Evolutionary conservation across 2,329 filamentous ascomycete genomes (phyloP).

Genomic region (Hyphodiscus sp.): DNA sequence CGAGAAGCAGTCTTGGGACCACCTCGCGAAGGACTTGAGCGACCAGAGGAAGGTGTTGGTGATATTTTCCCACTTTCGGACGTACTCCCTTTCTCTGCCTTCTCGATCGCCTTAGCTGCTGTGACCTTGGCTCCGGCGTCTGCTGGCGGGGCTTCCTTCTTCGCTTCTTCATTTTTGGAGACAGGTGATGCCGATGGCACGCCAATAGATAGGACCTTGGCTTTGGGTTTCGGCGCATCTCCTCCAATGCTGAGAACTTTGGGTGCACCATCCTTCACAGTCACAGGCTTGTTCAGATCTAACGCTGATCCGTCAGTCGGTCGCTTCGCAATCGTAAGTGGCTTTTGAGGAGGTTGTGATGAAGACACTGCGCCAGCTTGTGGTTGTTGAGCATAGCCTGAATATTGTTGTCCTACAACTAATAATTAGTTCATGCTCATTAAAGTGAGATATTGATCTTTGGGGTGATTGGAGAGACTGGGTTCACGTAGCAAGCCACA

Average conservation of each 20-base stretch:
- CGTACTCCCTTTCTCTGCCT: constrained; percentile 68
- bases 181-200: constrained; percentile 34
- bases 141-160: constrained; percentile 38
- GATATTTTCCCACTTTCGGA: constrained; percentile 66
- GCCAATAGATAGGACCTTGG: constrained; percentile 74
- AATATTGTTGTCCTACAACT: constrained; percentile 42
- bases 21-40: constrained; percentile 67
- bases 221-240: constrained; percentile 48
- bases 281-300: constrained; percentile 44
- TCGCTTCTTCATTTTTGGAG: constrained; percentile 44
- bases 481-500: neutral
- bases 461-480: neutral
- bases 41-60: constrained; percentile 74
- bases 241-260: constrained; percentile 61
- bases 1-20: constrained; percentile 49
- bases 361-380: constrained; percentile 35
- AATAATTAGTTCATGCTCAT: neutral
- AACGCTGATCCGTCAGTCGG: constrained; percentile 43
- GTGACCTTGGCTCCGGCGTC: constrained; percentile 78
- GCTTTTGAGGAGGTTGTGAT: constrained; percentile 39
- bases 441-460: neutral
- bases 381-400: constrained; percentile 46
- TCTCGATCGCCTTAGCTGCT: constrained; percentile 85
- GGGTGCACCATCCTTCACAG: constrained; percentile 48
- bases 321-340: constrained; percentile 59